Evolutionary conservation across 805 yeast species (phyloP).

Genomic region (Metschnikowia borealis): DNA sequence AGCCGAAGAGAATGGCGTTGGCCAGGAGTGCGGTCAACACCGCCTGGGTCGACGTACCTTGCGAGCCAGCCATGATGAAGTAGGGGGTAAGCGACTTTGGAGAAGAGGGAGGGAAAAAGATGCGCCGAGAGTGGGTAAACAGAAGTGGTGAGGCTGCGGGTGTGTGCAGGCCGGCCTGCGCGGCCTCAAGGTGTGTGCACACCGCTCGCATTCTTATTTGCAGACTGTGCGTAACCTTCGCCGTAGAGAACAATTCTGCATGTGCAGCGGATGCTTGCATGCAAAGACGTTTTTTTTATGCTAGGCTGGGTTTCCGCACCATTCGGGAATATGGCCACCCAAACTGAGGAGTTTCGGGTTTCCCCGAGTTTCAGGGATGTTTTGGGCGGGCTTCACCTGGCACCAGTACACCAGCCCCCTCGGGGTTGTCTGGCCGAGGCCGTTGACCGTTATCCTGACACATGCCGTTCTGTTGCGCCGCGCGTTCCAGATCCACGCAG

Average conservation of each 20-base stretch:
- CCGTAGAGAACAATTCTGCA: slow-evolving; percentile 5
- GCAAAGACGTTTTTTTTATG: background rate
- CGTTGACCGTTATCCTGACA: background rate
- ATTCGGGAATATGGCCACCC: background rate
- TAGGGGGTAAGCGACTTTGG: background rate
- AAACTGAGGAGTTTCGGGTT: no score
- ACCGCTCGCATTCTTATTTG: background rate
- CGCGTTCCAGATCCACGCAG: background rate
- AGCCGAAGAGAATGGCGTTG: slow-evolving; percentile 63
- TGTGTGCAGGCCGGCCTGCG: background rate
- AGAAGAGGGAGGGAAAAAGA: background rate
- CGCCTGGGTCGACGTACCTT: slow-evolving; percentile 47
- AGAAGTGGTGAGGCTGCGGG: background rate
- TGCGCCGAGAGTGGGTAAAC: background rate
- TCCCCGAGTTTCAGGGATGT: no score
- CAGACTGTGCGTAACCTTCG: background rate
- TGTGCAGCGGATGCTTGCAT: background rate
- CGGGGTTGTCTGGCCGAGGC: background rate
- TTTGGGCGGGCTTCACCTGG: no score
- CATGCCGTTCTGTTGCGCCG: background rate
- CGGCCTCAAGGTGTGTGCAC: background rate
- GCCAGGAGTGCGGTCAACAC: slow-evolving; percentile 68
- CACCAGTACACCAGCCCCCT: background rate
- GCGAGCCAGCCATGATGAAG: slow-evolving; percentile 11
- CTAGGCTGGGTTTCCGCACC: background rate